Evolutionary conservation across 352 stramenopile genomes (phyloP).

Genomic region (Pythium angustatum): DNA sequence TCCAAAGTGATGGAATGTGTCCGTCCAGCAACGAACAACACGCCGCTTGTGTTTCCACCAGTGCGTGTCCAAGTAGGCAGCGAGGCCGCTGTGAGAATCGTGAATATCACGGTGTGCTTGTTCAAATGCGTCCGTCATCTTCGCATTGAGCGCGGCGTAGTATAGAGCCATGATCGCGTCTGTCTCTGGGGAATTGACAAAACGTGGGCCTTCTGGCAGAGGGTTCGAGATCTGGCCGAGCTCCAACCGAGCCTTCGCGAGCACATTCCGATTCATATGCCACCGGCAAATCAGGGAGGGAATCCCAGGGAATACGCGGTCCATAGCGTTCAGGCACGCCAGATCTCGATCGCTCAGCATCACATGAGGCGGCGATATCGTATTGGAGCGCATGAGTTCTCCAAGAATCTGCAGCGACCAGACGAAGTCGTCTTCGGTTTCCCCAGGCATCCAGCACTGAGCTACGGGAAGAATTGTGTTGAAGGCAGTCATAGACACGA

Average conservation of each 20-base stretch:
- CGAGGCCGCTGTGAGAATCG: not conserved
- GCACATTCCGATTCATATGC: slow-evolving; percentile 31
- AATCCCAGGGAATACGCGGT: slow-evolving; percentile 1
- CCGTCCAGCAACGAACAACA: not conserved
- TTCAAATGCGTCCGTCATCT: not conserved
- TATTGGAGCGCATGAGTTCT: slow-evolving; percentile 7
- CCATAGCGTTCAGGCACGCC: slow-evolving; percentile 20
- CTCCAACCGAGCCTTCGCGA: slow-evolving; percentile 1
- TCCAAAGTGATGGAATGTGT: not conserved
- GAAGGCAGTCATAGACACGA: not conserved
- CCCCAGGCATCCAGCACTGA: slow-evolving; percentile 1
- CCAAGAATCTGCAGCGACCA: slow-evolving; percentile 26
- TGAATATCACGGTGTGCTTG: not conserved
- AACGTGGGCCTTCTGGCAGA: not conserved
- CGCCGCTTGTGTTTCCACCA: not conserved
- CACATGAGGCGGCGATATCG: not conserved
- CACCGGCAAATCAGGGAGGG: slow-evolving; percentile 14
- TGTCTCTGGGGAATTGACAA: not conserved
- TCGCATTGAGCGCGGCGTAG: not conserved
- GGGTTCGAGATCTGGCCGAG: slow-evolving; percentile 2
- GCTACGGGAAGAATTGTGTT: not conserved
- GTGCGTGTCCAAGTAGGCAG: not conserved
- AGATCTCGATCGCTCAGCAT: slow-evolving; percentile 14
- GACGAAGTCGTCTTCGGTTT: slow-evolving; percentile 19
- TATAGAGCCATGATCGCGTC: not conserved